Evolutionary conservation across 2,329 filamentous ascomycete species (phyloP).

Genomic region (Colletotrichum liriopes): DNA sequence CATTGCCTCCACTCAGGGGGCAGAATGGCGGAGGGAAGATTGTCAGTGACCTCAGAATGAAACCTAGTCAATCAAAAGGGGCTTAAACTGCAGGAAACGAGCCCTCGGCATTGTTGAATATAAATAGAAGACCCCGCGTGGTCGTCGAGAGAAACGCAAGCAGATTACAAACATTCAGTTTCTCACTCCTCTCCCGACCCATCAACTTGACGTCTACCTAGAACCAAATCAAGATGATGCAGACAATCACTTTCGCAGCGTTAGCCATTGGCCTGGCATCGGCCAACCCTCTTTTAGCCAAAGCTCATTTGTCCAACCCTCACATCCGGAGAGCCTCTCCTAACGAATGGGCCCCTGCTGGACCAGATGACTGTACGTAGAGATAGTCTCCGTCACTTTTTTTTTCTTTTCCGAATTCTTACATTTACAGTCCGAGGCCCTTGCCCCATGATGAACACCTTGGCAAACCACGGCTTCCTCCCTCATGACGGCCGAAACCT

Average conservation of each 20-base stretch:
- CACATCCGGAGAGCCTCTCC: conserved; percentile 5
- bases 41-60: conserved; percentile 2
- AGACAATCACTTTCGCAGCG: neutral
- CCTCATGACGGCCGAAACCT: conserved; percentile 62
- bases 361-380: conserved; percentile 28
- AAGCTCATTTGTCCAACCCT: conserved; percentile 17
- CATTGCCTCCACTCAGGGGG: conserved; percentile 3
- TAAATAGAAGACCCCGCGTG: conserved; percentile 17
- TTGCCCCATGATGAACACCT: conserved; percentile 67
- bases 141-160: neutral
- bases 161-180: conserved; percentile 7
- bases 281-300: conserved; percentile 9
- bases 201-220: neutral
- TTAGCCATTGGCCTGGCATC: conserved; percentile 2
- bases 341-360: conserved; percentile 20
- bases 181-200: conserved; percentile 10
- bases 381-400: rapidly evolving
- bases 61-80: neutral
- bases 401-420: neutral
- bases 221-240: conserved; percentile 26
- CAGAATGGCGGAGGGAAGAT: neutral
- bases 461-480: conserved; percentile 67
- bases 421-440: conserved; percentile 55
- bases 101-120: conserved; percentile 17
- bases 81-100: neutral